Percentiles rank a stretch among this genome's conserved stretches.
These are phyloP conservation scores for Cyclotella kingstonii DNA, from an alignment of 108 stramenopile species.

Conservation along the genomic window DNA sequence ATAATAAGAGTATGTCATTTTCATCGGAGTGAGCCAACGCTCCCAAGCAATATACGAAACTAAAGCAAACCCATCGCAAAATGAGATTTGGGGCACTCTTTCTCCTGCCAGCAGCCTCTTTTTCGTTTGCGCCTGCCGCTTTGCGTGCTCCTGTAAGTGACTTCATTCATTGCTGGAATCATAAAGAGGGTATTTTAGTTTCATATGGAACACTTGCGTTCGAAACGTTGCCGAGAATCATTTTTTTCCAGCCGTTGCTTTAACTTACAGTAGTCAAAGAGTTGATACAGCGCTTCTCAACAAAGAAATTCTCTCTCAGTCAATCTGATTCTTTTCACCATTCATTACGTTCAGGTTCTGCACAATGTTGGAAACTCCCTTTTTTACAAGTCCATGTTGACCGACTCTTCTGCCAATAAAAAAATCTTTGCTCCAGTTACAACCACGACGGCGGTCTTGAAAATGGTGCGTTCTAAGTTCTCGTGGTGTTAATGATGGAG, in stretches of 20 bases:
- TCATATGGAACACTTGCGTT: neutral
- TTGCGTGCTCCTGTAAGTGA: conserved; percentile 16
- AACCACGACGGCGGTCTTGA: conserved; percentile 1
- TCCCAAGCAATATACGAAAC: too few relatives aligned
- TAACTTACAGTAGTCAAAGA: neutral
- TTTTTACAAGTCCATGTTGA: conserved; percentile 1
- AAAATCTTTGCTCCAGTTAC: conserved; percentile 1
- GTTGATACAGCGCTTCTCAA: too few relatives aligned
- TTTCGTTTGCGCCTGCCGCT: conserved; percentile 14
- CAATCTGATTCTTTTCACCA: neutral
- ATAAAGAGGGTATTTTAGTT: neutral
- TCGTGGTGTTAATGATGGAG: neutral
- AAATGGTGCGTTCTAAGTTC: conserved; percentile 13
- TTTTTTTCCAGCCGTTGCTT: neutral
- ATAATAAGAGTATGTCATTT: too few relatives aligned
- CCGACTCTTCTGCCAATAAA: conserved; percentile 12
- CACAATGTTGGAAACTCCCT: conserved; percentile 18
- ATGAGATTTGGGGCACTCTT: conserved; percentile 16
- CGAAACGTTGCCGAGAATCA: neutral
- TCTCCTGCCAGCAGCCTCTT: conserved; percentile 18
- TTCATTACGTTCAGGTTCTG: conserved; percentile 11
- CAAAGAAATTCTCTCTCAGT: neutral
- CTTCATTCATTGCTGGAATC: neutral
- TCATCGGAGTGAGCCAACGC: too few relatives aligned
- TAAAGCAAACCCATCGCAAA: too few relatives aligned